Evolutionary conservation across 148 eudicot genomes (phyloP).

Genomic region (Dianthus caryophyllus): DNA sequence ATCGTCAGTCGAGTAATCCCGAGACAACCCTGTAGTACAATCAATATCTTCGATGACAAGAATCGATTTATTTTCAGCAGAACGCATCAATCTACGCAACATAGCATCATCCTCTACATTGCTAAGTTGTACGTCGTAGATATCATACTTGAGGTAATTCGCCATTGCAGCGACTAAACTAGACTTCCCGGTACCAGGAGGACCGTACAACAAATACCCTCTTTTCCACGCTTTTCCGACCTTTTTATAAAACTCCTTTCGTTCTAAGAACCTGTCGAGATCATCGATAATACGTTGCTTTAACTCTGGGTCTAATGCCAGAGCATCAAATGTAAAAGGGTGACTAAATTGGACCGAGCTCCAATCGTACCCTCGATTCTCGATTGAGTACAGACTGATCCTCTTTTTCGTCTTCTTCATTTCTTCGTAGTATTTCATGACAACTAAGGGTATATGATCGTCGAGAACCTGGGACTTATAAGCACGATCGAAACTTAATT

Average conservation of each 20-base stretch:
- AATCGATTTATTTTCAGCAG: slow-evolving; percentile 31
- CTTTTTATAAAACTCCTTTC: slow-evolving; percentile 33
- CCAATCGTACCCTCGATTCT: neutral
- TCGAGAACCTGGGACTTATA: slow-evolving; percentile 15
- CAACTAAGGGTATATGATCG: slow-evolving; percentile 14
- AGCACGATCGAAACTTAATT: slow-evolving; percentile 4
- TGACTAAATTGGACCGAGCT: slow-evolving; percentile 23
- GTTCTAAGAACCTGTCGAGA: slow-evolving; percentile 32
- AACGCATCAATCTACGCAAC: slow-evolving; percentile 25
- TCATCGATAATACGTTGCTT: slow-evolving; percentile 29
- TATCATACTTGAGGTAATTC: slow-evolving; percentile 37
- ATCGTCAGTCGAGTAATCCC: neutral
- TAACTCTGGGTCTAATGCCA: slow-evolving; percentile 34
- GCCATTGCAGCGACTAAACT: slow-evolving; percentile 50
- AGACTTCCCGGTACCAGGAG: slow-evolving; percentile 50
- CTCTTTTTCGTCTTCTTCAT: slow-evolving; percentile 6
- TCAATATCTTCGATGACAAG: slow-evolving; percentile 44
- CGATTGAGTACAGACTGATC: slow-evolving; percentile 2
- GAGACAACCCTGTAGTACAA: slow-evolving; percentile 26
- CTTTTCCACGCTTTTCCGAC: slow-evolving; percentile 53
- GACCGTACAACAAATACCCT: slow-evolving; percentile 47
- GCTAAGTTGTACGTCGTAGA: slow-evolving; percentile 42
- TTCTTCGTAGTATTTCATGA: slow-evolving; percentile 8
- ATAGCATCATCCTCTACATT: slow-evolving; percentile 16
- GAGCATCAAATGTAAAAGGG: slow-evolving; percentile 32